Conservation (phyloP, 2,329 filamentous ascomycete species). For the Pochonia chlamydosporia region DNA sequence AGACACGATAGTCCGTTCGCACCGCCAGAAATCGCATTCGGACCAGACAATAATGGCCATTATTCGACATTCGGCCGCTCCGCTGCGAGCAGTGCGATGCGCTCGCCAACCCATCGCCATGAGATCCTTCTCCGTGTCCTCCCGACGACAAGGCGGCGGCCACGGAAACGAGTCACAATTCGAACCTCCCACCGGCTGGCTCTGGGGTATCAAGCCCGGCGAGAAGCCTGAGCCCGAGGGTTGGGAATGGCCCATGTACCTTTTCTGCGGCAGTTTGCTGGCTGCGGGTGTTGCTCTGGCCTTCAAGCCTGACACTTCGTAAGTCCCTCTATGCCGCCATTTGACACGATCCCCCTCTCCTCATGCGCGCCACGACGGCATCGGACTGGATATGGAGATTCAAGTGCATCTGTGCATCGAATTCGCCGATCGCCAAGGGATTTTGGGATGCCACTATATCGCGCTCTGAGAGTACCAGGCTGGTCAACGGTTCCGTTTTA, state of each 20-base stretch:
- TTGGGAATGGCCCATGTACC: conserved; percentile 85
- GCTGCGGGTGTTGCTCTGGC: conserved; percentile 76
- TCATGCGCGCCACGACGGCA: background rate
- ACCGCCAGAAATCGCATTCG: conserved; percentile 14
- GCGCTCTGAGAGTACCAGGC: too few relatives aligned
- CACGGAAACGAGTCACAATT: conserved; percentile 65
- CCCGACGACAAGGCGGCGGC: conserved; percentile 34
- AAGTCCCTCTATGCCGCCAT: conserved; percentile 38
- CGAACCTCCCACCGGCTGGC: conserved; percentile 85
- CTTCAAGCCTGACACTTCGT: conserved; percentile 99
- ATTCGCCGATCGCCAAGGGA: too few relatives aligned
- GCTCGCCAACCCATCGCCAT: conserved; percentile 25
- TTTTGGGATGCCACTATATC: too few relatives aligned
- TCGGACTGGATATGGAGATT: background rate
- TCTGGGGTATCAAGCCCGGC: conserved; percentile 89
- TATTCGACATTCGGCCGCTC: conserved; percentile 29
- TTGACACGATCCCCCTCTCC: background rate
- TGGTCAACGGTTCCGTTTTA: too few relatives aligned
- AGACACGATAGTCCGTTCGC: conserved; percentile 15
- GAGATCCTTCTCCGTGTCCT: conserved; percentile 39
- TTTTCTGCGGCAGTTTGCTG: conserved; percentile 73
- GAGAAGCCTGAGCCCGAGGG: conserved; percentile 95
- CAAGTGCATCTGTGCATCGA: too few relatives aligned
- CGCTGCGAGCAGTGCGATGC: conserved; percentile 32
- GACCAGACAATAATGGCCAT: conserved; percentile 24